These are phyloP conservation scores for peach (Prunus persica) DNA, from an alignment of 306 rosid species.

Conservation along the genomic window Prunus_persica_NCBIv2 NC_034010.1:17301001-17301500, in stretches of 20 bases:
- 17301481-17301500: conserved; percentile 10
- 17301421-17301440: neutral
- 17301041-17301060: neutral
- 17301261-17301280: neutral
- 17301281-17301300: neutral
- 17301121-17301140: too few relatives aligned
- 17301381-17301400: neutral
- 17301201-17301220: too few relatives aligned
- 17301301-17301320: neutral
- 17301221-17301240: neutral
- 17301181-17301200: neutral
- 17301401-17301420: neutral
- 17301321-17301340: neutral
- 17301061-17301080: neutral
- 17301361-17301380: neutral
- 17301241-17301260: neutral
- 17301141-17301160: neutral
- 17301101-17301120: neutral
- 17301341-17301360: neutral
- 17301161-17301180: neutral
- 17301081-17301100: neutral
- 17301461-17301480: neutral
- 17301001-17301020: neutral
- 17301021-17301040: neutral
- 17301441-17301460: neutral